Conservation (phyloP, 2,329 filamentous ascomycete genomes). For the Fusarium pilosicola region DNA sequence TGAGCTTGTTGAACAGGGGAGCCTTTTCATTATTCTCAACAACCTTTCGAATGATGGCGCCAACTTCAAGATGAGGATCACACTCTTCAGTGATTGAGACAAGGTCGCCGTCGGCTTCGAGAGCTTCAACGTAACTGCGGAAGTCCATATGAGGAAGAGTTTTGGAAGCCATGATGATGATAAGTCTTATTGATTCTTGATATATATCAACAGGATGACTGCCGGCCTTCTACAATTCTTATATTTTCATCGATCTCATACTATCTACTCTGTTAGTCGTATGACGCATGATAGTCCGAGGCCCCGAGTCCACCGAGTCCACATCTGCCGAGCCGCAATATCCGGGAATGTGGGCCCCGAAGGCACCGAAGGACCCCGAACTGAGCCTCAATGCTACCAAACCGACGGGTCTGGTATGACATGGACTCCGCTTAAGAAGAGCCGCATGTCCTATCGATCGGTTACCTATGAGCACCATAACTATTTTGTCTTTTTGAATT, state of each 20-base stretch:
- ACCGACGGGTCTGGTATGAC: neutral
- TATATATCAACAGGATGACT: neutral
- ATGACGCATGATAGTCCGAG: neutral
- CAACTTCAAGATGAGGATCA: slow-evolving; percentile 58
- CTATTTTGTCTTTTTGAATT: neutral
- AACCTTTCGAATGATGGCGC: slow-evolving; percentile 58
- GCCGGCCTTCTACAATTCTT: neutral
- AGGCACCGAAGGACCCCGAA: neutral
- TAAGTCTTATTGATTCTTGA: neutral
- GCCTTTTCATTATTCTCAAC: slow-evolving; percentile 58
- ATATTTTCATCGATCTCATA: neutral
- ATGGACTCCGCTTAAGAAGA: neutral
- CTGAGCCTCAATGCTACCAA: neutral
- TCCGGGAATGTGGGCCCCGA: neutral
- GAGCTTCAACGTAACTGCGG: slow-evolving; percentile 19
- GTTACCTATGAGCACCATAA: neutral
- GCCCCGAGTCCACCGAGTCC: slow-evolving; percentile 18
- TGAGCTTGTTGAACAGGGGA: slow-evolving; percentile 63
- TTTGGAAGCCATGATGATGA: slow-evolving; percentile 12
- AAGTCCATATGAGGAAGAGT: slow-evolving; percentile 42
- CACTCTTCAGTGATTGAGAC: slow-evolving; percentile 55
- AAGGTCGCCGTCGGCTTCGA: slow-evolving; percentile 52
- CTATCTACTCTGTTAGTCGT: neutral
- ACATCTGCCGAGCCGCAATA: neutral
- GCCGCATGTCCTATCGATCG: neutral